These are phyloP conservation scores for Cytospora paraplurivora DNA, from an alignment of 2,329 filamentous ascomycete genomes.

Conservation along the genomic window DNA sequence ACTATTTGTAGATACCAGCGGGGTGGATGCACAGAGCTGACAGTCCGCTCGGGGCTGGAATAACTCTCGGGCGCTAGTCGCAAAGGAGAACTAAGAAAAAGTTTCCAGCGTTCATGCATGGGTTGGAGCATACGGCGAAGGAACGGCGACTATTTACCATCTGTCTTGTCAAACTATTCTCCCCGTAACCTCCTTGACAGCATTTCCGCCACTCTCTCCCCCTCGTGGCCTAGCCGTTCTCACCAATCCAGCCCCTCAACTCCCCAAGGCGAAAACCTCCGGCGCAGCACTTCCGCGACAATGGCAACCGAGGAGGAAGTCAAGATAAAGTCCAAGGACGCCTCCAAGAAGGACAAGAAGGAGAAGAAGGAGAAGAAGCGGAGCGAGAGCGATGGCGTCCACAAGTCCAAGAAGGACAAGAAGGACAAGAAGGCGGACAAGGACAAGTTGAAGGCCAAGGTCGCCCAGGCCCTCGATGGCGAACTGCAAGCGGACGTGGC, in stretches of 20 bases:
- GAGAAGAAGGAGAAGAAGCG: constrained; percentile 60
- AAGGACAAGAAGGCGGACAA: constrained; percentile 73
- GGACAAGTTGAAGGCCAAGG: constrained; percentile 65
- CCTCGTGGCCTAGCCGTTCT: neutral
- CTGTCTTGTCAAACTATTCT: neutral
- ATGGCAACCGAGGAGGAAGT: constrained; percentile 54
- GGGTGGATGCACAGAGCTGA: neutral
- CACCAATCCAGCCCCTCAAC: neutral
- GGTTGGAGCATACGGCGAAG: neutral
- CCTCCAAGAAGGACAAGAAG: constrained; percentile 51
- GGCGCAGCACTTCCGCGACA: constrained; percentile 25
- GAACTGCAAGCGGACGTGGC: constrained; percentile 61
- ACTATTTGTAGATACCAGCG: neutral
- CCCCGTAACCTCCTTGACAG: neutral
- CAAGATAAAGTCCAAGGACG: constrained; percentile 48
- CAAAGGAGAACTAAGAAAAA: constrained; percentile 22
- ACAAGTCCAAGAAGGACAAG: constrained; percentile 61
- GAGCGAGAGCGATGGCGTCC: constrained; percentile 55
- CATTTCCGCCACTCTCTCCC: neutral
- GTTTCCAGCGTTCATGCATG: constrained; percentile 14
- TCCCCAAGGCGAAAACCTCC: neutral
- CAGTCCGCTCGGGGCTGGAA: constrained; percentile 24
- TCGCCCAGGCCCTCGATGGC: constrained; percentile 65
- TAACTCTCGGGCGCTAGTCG: constrained; percentile 25
- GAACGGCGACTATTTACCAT: neutral